A percentile compares a stretch with the other conserved stretches of the same genome.
Conservation (phyloP, 192 early-diverging fungal genomes). For the Ambispora gerdemannii region DNA sequence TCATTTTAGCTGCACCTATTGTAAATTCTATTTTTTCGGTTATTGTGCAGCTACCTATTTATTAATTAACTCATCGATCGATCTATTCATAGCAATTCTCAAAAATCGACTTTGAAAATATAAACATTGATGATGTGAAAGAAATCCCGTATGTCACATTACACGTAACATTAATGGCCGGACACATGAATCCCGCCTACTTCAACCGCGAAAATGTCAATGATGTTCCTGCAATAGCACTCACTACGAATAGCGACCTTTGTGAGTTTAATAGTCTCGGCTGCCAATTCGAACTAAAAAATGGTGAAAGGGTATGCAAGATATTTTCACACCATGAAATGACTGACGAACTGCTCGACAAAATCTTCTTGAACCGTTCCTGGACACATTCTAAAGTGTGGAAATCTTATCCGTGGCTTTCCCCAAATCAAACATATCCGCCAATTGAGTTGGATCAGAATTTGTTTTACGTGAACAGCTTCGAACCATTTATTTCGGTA, state of each 20-base stretch:
- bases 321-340: conserved; percentile 51
- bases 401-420: conserved; percentile 59
- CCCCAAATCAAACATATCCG: conserved; percentile 37
- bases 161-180: conserved; percentile 60
- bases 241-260: conserved; percentile 46
- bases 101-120: conserved; percentile 40
- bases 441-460: conserved; percentile 26
- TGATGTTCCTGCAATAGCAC: conserved; percentile 45
- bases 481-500: conserved; percentile 59
- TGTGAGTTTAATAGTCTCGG: conserved; percentile 47
- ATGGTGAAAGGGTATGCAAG: conserved; percentile 53
- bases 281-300: conserved; percentile 34
- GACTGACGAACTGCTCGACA: conserved; percentile 42
- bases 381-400: conserved; percentile 54
- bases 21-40: conserved; percentile 33
- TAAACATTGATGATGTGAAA: conserved; percentile 32
- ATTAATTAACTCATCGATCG: neutral
- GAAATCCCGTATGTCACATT: conserved; percentile 48
- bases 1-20: conserved; percentile 61
- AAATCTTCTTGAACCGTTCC: conserved; percentile 43
- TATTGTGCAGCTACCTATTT: neutral
- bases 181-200: conserved; percentile 47
- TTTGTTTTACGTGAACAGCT: conserved; percentile 57
- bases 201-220: conserved; percentile 38
- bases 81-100: conserved; percentile 34